Evolutionary conservation across 2,329 filamentous ascomycete genomes (phyloP), one percentile per base, ranked within the genome.

Genomic region (Verticillium isaacii): DNA sequence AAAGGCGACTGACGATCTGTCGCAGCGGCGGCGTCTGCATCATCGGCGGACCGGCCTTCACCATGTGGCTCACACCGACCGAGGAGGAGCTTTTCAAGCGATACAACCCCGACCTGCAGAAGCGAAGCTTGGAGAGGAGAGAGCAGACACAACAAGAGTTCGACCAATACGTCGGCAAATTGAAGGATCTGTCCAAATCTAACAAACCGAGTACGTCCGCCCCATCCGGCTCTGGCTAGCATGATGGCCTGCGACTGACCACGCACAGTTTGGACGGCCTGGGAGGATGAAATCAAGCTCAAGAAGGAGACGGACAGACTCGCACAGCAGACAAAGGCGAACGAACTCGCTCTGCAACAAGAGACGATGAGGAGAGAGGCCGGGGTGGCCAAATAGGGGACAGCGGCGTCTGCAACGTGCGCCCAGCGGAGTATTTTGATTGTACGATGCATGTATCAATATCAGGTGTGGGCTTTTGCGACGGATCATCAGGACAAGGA

Each of bases 21-120:
- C 60, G 65, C 69, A 97, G 93, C 63, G 91, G 91, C 68, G 82
- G 81, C 52, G 76, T 82, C 56, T 81, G 95, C 68, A 89, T 87
- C 70, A 82, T 97, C 63, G 95, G 95, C 59, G 95, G 95, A 3
- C 95, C 95, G 29, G 89, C 90, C 17, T 79, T 98, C 60, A 90
- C 94, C 54, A 85, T 89, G 77, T 96, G 88, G 74, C 79, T 96
- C 56, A 85, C 85, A 56, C 95, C 95, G 2, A 89, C 90, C 14
- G 93, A 97, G 69, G 95, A 97, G 76, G 93, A 98, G 78, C 84
- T 99, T 52, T 93, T 96, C 81, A 82, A 92, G 79, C 87, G 84
- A 76, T 98, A 98, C 80, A 98, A 94, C 75, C 94, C 94, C 0
- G 95, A 98, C 37, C 84, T 99, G n/a, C 91, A 95, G 73, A 91